Percentiles rank a stretch among this genome's conserved stretches.
Conservation (phyloP, 352 stramenopile species). For the Phytophthora nicotianae region DNA sequence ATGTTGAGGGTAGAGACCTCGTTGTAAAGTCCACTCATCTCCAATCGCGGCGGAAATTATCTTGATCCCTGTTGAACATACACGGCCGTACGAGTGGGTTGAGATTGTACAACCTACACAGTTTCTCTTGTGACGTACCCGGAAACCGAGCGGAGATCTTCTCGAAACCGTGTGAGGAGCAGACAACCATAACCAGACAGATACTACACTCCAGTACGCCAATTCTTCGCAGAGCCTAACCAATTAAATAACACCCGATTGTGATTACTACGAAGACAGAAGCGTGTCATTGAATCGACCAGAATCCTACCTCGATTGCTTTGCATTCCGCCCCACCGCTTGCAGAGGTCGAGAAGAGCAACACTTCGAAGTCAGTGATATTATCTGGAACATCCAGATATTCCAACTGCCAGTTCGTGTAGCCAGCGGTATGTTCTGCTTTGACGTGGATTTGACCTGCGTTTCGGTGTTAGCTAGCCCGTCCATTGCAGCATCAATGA, state of each 20-base stretch:
- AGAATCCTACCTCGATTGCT: slow-evolving; percentile 10
- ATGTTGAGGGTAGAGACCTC: not conserved
- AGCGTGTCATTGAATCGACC: not conserved
- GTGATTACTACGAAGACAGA: not conserved
- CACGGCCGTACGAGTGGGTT: not conserved
- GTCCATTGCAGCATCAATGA: not conserved
- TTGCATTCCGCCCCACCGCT: slow-evolving; percentile 15
- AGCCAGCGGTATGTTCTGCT: not conserved
- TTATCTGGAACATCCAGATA: slow-evolving; percentile 18
- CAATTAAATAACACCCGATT: not conserved
- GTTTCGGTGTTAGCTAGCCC: not conserved
- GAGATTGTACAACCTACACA: not conserved
- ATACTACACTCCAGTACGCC: slow-evolving; percentile 4
- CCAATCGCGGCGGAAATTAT: not conserved
- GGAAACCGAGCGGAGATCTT: slow-evolving; percentile 11
- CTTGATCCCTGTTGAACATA: not conserved
- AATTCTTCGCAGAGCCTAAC: slow-evolving; percentile 9
- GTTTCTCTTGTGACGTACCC: not conserved
- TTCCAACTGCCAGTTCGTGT: slow-evolving; percentile 5
- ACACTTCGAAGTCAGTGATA: slow-evolving; percentile 1
- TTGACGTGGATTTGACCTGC: slow-evolving; percentile 18
- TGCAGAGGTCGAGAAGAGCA: slow-evolving; percentile 15
- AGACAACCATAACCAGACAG: slow-evolving; percentile 13
- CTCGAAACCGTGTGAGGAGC: slow-evolving; percentile 9
- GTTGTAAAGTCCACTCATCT: not conserved